Conservation (phyloP, 257 asterid genomes). For the Plectranthus barbatus region DNA sequence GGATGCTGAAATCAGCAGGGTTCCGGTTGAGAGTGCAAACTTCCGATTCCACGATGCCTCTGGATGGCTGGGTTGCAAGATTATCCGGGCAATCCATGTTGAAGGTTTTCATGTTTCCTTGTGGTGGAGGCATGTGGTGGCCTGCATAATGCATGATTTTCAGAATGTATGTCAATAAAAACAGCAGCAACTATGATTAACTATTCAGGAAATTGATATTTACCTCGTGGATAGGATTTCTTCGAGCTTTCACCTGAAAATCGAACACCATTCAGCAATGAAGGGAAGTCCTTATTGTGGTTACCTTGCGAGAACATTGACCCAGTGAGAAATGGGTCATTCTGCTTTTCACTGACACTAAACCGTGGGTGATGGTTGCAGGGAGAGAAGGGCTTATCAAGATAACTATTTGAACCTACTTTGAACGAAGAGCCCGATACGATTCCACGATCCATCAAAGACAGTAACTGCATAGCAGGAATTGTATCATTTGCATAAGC, state of each 20-base stretch:
- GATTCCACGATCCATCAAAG: slow-evolving; percentile 55
- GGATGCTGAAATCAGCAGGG: slow-evolving; percentile 62
- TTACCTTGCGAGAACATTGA: slow-evolving; percentile 25
- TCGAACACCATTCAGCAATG: slow-evolving; percentile 16
- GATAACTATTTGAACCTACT: slow-evolving; percentile 29
- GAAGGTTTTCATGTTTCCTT: slow-evolving; percentile 3
- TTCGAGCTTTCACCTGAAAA: slow-evolving; percentile 27
- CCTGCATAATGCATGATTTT: slow-evolving; percentile 16
- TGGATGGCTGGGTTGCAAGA: slow-evolving; percentile 2
- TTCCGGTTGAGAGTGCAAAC: slow-evolving; percentile 43
- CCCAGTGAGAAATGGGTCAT: slow-evolving; percentile 18
- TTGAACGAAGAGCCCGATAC: slow-evolving; percentile 28
- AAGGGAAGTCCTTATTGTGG: slow-evolving; percentile 25
- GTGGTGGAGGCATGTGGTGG: slow-evolving; percentile 22
- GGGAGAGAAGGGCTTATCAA: slow-evolving; percentile 38
- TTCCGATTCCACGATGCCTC: background rate
- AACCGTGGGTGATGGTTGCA: slow-evolving; percentile 41
- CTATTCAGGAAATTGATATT: slow-evolving; percentile 3
- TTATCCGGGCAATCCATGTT: slow-evolving; percentile 12
- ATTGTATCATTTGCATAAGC: slow-evolving; percentile 59
- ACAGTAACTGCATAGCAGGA: slow-evolving; percentile 75
- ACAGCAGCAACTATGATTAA: background rate
- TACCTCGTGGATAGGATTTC: slow-evolving; percentile 24
- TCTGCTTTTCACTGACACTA: slow-evolving; percentile 26
- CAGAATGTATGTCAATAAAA: background rate